A percentile compares a stretch with the other conserved stretches of the same genome.
These are phyloP conservation scores for Colletotrichum chrysophilum DNA, from an alignment of 2,329 filamentous ascomycete genomes.

Conservation along the genomic window DNA sequence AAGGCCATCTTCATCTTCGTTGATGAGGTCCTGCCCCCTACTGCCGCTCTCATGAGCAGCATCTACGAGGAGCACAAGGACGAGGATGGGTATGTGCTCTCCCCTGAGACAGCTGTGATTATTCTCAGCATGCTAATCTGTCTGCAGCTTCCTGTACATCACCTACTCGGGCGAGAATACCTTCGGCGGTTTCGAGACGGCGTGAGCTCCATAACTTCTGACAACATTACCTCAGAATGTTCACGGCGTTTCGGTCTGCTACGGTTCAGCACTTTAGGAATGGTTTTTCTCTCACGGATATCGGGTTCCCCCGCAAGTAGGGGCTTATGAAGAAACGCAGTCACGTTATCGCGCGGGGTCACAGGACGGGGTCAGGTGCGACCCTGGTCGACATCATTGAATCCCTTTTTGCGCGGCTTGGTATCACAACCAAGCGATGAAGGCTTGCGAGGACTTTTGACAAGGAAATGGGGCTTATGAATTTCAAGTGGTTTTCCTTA, in stretches of 20 bases:
- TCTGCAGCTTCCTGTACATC: constrained; percentile 89
- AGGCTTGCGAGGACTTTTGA: constrained; percentile 7
- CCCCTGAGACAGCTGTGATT: too few relatives aligned
- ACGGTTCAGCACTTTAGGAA: constrained; percentile 19
- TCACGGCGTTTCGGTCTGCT: constrained; percentile 22
- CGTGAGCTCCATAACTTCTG: constrained; percentile 30
- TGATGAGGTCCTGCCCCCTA: constrained; percentile 95
- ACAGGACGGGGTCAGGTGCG: constrained; percentile 15
- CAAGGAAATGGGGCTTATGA: constrained; percentile 12
- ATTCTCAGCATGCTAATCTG: neutral
- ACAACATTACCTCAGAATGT: constrained; percentile 18
- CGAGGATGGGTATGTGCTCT: constrained; percentile 64
- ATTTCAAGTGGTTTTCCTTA: constrained; percentile 13
- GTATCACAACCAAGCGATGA: constrained; percentile 12
- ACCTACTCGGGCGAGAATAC: constrained; percentile 99
- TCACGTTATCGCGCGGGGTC: constrained; percentile 17
- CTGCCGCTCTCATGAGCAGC: constrained; percentile 97
- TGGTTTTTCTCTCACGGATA: constrained; percentile 19
- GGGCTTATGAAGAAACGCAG: constrained; percentile 19
- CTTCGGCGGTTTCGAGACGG: constrained; percentile 68
- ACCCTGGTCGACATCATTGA: neutral
- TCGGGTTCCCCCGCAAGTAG: constrained; percentile 3
- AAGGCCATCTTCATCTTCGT: constrained; percentile 99
- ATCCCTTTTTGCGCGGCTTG: constrained; percentile 3
- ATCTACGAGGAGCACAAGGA: constrained; percentile 99